A percentile compares a stretch with the other conserved stretches of the same genome.
Conservation (phyloP, 176 grass and related monocot genomes). For the Lolium perenne region DNA sequence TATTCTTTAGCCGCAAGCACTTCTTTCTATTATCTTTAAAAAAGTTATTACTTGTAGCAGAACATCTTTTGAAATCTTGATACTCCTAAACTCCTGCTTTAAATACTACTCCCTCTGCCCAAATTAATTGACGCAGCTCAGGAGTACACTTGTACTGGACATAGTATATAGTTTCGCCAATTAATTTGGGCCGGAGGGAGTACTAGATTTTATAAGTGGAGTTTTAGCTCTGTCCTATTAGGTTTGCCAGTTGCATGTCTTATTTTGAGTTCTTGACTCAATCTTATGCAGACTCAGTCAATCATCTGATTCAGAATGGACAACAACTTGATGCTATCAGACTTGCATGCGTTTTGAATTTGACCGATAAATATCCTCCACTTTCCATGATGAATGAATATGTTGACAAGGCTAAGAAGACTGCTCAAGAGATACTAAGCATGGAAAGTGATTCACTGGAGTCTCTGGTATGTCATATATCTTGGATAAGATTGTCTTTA, state of each 20-base stretch:
- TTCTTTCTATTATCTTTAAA: background rate
- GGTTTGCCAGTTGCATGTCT: background rate
- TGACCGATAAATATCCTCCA: constrained; percentile 44
- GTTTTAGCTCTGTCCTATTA: background rate
- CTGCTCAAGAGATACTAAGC: constrained; percentile 45
- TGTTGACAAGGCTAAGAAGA: constrained; percentile 40
- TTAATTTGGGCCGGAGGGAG: no score
- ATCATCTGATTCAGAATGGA: constrained; percentile 39
- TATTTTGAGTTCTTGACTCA: background rate
- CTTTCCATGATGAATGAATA: constrained; percentile 41
- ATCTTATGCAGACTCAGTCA: constrained; percentile 39
- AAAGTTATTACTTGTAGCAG: background rate
- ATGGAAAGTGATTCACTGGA: constrained; percentile 29
- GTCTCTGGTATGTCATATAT: constrained; percentile 39
- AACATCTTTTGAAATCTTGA: constrained; percentile 20
- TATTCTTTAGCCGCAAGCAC: background rate
- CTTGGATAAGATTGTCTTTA: background rate
- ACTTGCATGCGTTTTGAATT: constrained; percentile 36
- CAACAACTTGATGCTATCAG: constrained; percentile 39
- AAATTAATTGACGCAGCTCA: no score
- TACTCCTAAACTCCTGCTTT: background rate
- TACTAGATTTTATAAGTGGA: background rate
- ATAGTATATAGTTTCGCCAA: no score
- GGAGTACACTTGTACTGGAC: no score
- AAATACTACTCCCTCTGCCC: background rate